Evolutionary conservation across 164 flowering plant genomes (phyloP).

Genomic region (Dillenia suffruticosa): DNA sequence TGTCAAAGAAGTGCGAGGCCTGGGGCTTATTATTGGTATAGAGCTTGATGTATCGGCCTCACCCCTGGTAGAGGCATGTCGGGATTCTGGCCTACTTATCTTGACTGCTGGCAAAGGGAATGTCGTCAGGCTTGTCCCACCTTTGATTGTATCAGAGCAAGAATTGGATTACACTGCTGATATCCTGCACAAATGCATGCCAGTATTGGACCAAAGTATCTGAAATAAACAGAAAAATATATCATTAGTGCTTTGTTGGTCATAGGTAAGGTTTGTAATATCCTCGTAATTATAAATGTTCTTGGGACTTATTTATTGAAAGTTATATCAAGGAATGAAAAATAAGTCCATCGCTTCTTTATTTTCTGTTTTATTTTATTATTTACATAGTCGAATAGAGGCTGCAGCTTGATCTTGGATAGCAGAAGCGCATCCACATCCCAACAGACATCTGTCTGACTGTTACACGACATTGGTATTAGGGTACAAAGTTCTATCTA

Average conservation of each 20-base stretch:
- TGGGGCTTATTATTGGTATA: slow-evolving; percentile 76
- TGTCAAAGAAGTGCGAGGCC: slow-evolving; percentile 74
- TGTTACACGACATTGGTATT: too few species aligned
- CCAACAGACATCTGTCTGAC: too few species aligned
- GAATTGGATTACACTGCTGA: slow-evolving; percentile 63
- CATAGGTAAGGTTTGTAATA: too few species aligned
- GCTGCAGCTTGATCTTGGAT: too few species aligned
- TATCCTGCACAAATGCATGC: slow-evolving; percentile 40
- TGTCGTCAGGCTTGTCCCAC: slow-evolving; percentile 83
- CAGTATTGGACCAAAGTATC: slow-evolving; percentile 37
- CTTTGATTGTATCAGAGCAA: slow-evolving; percentile 68
- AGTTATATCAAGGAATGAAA: too few species aligned
- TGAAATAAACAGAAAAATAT: slow-evolving; percentile 8
- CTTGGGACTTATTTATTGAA: too few species aligned
- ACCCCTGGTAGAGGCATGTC: slow-evolving; percentile 77
- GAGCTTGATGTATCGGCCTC: slow-evolving; percentile 75
- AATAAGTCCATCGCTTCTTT: too few species aligned
- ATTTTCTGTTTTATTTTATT: too few species aligned
- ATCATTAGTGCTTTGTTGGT: not conserved
- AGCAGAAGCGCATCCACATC: too few species aligned
- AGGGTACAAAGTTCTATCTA: too few species aligned
- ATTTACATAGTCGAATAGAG: too few species aligned
- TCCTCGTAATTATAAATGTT: too few species aligned
- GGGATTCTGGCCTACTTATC: slow-evolving; percentile 65
- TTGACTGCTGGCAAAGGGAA: slow-evolving; percentile 90